Evolutionary conservation across 139 green algal species (phyloP).

Genomic region (Chlorella sp.): DNA sequence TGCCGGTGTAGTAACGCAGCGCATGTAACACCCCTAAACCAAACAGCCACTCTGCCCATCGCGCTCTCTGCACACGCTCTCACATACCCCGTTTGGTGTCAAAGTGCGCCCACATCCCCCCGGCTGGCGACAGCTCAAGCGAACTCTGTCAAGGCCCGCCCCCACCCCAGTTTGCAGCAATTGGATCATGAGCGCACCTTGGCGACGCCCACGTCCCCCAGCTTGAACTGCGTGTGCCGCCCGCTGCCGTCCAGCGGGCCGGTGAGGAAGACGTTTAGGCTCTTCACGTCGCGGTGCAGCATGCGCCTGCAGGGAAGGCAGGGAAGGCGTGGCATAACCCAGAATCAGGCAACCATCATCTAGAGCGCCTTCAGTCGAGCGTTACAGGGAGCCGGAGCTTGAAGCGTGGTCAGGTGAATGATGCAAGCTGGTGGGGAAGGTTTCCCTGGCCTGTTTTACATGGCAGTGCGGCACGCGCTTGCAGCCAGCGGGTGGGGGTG

Average conservation of each 20-base stretch:
- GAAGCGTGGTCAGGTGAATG: background rate
- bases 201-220: slow-evolving; percentile 25
- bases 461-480: slow-evolving; percentile 22
- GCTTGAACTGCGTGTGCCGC: slow-evolving; percentile 1
- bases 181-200: background rate
- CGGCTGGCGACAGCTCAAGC: too few species aligned
- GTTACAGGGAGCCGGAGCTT: too few species aligned
- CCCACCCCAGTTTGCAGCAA: background rate
- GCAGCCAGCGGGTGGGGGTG: too few species aligned
- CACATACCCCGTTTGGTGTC: too few species aligned
- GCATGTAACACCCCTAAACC: too few species aligned
- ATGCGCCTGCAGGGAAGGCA: slow-evolving; percentile 8
- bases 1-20: too few species aligned
- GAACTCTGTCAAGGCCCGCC: too few species aligned
- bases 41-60: background rate
- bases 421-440: background rate
- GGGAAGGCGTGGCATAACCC: background rate
- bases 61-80: background rate
- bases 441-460: background rate
- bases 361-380: too few species aligned
- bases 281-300: slow-evolving; percentile 31
- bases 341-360: too few species aligned
- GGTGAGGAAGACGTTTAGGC: slow-evolving; percentile 1
- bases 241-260: background rate
- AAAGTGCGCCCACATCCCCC: too few species aligned